Evolutionary conservation across 768 basidiomycete genomes (phyloP).

Genomic region (Cystofilobasidium macerans): DNA sequence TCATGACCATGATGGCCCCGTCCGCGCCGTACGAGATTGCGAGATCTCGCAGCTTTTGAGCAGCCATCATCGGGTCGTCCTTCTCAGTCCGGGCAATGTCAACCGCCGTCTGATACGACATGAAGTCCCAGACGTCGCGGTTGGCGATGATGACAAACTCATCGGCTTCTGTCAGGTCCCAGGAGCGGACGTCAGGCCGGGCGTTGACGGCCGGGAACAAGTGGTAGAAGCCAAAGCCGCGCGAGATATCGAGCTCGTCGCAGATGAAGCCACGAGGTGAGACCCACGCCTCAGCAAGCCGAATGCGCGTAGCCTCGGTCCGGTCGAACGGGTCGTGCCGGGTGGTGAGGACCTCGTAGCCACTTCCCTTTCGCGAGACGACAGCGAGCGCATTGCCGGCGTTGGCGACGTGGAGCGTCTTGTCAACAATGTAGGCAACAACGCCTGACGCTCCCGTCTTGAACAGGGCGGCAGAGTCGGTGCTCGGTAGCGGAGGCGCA

Average conservation of each 20-base stretch:
- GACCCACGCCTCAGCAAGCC: conserved; percentile 86
- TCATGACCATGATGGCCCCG: conserved; percentile 96
- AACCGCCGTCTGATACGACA: conserved; percentile 88
- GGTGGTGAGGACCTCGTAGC: conserved; percentile 54
- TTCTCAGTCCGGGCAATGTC: conserved; percentile 76
- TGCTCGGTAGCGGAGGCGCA: background rate
- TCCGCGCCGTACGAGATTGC: conserved; percentile 93
- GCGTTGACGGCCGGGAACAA: conserved; percentile 83
- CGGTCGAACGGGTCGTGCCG: conserved; percentile 85
- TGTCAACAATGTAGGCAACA: conserved; percentile 69
- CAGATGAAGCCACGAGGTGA: conserved; percentile 82
- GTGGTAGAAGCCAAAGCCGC: conserved; percentile 86
- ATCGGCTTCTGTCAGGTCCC: conserved; percentile 66
- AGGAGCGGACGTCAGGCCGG: conserved; percentile 60
- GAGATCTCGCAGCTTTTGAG: conserved; percentile 91
- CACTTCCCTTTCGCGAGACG: conserved; percentile 59
- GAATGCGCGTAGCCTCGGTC: conserved; percentile 71
- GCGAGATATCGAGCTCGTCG: conserved; percentile 63
- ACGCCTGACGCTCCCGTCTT: conserved; percentile 71
- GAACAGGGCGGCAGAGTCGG: conserved; percentile 40
- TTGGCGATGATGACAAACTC: conserved; percentile 96
- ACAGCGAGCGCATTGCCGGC: conserved; percentile 80
- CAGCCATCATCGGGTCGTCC: conserved; percentile 71
- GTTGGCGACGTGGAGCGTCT: conserved; percentile 78
- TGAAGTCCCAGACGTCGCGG: conserved; percentile 81